A percentile compares a stretch with the other conserved stretches of the same genome.
These are phyloP conservation scores for Phytophthora multivora DNA, from an alignment of 352 stramenopile species.

Conservation along the genomic window DNA sequence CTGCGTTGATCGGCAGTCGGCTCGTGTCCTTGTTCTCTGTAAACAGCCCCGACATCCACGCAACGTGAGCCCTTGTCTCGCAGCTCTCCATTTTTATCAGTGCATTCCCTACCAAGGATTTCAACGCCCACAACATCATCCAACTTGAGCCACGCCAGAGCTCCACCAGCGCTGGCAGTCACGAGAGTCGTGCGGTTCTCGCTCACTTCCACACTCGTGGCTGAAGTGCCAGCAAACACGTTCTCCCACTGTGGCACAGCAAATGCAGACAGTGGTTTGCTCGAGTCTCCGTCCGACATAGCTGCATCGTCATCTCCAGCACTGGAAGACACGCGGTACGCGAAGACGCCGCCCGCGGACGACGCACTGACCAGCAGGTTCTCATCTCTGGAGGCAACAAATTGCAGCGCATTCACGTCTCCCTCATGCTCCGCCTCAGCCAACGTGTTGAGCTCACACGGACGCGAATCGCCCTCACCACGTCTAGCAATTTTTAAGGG, in stretches of 20 bases:
- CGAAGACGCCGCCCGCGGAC: constrained; percentile 54
- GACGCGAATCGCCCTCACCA: constrained; percentile 7
- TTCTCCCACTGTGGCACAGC: constrained; percentile 66
- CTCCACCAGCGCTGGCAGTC: constrained; percentile 52
- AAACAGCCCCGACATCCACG: not conserved
- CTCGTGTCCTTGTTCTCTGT: constrained; percentile 61
- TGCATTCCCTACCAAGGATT: constrained; percentile 48
- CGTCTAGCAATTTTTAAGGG: constrained; percentile 14
- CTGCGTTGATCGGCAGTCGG: constrained; percentile 56
- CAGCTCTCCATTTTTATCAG: not conserved
- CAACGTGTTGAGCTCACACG: constrained; percentile 54
- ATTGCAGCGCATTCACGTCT: constrained; percentile 70
- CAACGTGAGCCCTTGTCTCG: not conserved
- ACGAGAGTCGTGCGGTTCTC: constrained; percentile 54
- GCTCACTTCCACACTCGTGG: constrained; percentile 67
- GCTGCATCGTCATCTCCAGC: constrained; percentile 17
- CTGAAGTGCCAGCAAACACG: constrained; percentile 44
- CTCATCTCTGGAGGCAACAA: constrained; percentile 44
- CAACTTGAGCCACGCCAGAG: constrained; percentile 72
- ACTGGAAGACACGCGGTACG: constrained; percentile 42
- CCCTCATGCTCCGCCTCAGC: constrained; percentile 51
- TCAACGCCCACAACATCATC: constrained; percentile 51
- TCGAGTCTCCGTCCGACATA: constrained; percentile 16
- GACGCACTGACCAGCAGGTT: constrained; percentile 70
- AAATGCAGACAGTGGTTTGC: constrained; percentile 18